A percentile compares a stretch with the other conserved stretches of the same genome.
Evolutionary conservation across 1,139 yeast species (phyloP).

Genomic region (Hansenula sp.): DNA sequence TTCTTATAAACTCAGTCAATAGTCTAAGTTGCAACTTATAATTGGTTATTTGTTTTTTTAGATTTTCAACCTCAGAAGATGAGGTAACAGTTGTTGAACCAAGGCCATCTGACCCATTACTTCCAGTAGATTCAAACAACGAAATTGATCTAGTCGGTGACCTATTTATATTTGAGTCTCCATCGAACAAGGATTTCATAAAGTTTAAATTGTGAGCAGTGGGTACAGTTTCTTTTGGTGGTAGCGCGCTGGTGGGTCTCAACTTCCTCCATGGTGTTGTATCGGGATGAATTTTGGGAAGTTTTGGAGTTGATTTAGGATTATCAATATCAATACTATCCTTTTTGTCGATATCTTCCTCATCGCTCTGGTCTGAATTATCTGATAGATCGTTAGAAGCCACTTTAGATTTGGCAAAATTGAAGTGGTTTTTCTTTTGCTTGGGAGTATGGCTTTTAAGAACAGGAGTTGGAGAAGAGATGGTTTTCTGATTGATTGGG

Average conservation of each 20-base stretch:
- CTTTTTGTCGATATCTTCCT: background rate
- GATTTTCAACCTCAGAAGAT: conserved; percentile 24
- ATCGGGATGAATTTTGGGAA: conserved; percentile 28
- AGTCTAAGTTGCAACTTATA: conserved; percentile 31
- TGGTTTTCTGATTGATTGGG: conserved; percentile 5
- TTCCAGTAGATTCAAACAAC: conserved; percentile 15
- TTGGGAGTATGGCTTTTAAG: background rate
- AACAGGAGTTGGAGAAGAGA: conserved; percentile 19
- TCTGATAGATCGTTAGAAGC: background rate
- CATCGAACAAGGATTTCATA: conserved; percentile 19
- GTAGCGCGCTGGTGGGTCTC: conserved; percentile 18
- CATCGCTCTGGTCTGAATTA: conserved; percentile 10
- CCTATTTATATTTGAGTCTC: conserved; percentile 4
- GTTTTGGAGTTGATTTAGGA: conserved; percentile 19
- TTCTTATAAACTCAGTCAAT: conserved; percentile 29
- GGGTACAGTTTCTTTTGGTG: conserved; percentile 3
- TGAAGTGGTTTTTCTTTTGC: conserved; percentile 7
- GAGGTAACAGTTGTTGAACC: conserved; percentile 19
- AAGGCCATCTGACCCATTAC: conserved; percentile 15
- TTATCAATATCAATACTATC: conserved; percentile 22
- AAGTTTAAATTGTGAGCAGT: conserved; percentile 11
- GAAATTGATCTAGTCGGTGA: conserved; percentile 18
- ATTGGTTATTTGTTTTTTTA: conserved; percentile 30
- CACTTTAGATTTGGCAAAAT: conserved; percentile 6
- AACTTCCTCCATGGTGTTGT: conserved; percentile 29